phyloP scores from a whole-genome alignment of 1,284 basidiomycete species.

The Ustilago loliicola region DNA sequence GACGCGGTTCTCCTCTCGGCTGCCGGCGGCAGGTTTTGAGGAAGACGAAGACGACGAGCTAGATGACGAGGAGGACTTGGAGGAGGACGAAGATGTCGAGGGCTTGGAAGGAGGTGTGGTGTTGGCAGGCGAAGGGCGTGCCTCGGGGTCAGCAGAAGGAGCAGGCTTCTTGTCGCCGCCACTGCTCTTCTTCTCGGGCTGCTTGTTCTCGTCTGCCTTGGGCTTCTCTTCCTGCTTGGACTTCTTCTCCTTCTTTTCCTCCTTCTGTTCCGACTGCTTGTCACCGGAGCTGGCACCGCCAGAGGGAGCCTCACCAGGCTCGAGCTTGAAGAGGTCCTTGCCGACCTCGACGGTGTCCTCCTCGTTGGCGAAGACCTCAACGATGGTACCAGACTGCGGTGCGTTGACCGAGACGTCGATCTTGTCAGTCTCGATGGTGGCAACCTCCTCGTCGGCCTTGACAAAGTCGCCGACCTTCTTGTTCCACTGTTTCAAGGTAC shows the following conservation, averaged over 20 bases:
- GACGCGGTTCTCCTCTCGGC: constrained; percentile 87
- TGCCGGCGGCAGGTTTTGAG: constrained; percentile 56
- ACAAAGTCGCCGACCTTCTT: constrained; percentile 95
- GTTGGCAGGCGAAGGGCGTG: constrained; percentile 32
- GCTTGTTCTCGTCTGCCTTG: constrained; percentile 55
- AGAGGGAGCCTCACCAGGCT: constrained; percentile 78
- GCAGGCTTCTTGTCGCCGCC: constrained; percentile 70
- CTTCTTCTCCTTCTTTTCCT: constrained; percentile 72
- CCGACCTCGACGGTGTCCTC: constrained; percentile 96
- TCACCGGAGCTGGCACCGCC: constrained; percentile 72
- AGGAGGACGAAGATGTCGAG: constrained; percentile 24
- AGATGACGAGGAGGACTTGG: constrained; percentile 19
- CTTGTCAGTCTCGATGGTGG: constrained; percentile 99
- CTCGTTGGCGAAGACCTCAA: constrained; percentile 87
- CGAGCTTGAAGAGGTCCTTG: constrained; percentile 92
- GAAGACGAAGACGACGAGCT: constrained; percentile 27
- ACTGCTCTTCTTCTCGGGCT: constrained; percentile 67
- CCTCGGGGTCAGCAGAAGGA: constrained; percentile 33
- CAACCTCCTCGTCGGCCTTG: constrained; percentile 92
- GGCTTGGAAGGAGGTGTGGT: constrained; percentile 36
- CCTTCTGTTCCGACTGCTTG: constrained; percentile 70
- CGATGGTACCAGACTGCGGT: constrained; percentile 87
- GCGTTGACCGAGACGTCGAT: constrained; percentile 98
- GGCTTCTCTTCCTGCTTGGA: constrained; percentile 69
- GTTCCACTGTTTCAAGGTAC: constrained; percentile 93